Evolutionary conservation across 202 grass and related monocot genomes (phyloP), one percentile per base, ranked within the genome.

Genomic region (Setaria italica): DNA sequence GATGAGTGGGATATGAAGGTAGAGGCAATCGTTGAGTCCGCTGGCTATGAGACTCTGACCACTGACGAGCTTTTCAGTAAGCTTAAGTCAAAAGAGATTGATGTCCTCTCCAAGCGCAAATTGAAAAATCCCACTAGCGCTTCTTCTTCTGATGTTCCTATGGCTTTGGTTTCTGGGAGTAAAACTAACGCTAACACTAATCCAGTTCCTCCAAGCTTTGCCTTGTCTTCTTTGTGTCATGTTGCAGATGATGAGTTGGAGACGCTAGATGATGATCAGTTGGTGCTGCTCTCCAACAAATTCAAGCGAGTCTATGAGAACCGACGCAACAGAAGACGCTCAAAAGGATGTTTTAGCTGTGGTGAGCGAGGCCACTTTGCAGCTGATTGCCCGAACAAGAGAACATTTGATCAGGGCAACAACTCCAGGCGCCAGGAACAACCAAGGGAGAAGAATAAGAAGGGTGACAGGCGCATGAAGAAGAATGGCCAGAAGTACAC

Each of bases 161-260:
- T 67, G 64, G 64, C 64, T 41, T 67, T 67, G 64, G 1, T 67
- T 67, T 67, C 64, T 67, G 35, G 64, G 0, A 67, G 0, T 67
- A 67, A 67, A 33, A 67, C 65, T 67, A 67, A 67, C 65, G 0
- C 16, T 67, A 67, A 67, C 8, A 0, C 65, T 67, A 67, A 42
- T 67, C 35, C 65, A 67, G 16, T 20, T 20, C 35, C 65, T 2
- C n/a, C n/a, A n/a, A 67, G 34, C 2, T 67, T 67, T 67, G 65
- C 65, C 11, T 67, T 67, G 65, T 67, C 34, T 11, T 67, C 65
- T 20, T 42, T 67, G 8, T 67, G 65, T 5, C 65, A 67, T 67
- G 16, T 67, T 67, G 65, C 35, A 67, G 65, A 67, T 67, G 65
- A 67, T 0, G 65, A 67, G 65, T 67, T 67, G 65, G 65, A 67